Conservation (phyloP, 2,329 filamentous ascomycete species). For the Orbilia javanica region DNA sequence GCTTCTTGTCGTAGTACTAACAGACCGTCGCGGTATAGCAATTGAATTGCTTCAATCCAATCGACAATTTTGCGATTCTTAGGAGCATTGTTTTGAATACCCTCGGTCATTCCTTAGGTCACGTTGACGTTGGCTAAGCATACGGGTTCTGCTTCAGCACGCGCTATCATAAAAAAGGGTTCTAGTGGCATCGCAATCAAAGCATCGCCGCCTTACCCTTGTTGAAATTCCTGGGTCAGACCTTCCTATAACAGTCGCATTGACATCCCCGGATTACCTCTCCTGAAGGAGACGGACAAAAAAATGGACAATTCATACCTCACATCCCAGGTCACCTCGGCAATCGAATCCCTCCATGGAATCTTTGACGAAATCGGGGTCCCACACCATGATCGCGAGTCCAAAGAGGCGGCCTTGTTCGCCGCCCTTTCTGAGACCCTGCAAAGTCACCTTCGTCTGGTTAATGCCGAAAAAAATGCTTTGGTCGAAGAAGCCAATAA, state of each 20-base stretch:
- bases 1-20: conserved; percentile 5
- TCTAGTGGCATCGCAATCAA: conserved; percentile 2
- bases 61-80: background rate
- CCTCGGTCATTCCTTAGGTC: conserved; percentile 33
- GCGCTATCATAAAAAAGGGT: background rate
- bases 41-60: conserved; percentile 16
- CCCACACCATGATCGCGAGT: conserved; percentile 90
- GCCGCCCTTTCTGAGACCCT: conserved; percentile 90
- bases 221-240: background rate
- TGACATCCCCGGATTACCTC: conserved; percentile 32
- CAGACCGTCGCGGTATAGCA: background rate
- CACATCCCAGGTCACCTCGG: conserved; percentile 53
- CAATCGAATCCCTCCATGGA: conserved; percentile 74
- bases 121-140: conserved; percentile 44
- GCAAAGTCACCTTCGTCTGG: conserved; percentile 86
- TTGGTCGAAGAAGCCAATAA: conserved; percentile 90
- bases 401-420: conserved; percentile 91
- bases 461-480: conserved; percentile 89
- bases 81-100: background rate
- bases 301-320: conserved; percentile 57
- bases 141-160: conserved; percentile 14
- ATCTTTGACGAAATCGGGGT: conserved; percentile 98
- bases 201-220: conserved; percentile 4
- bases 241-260: conserved; percentile 2
- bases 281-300: conserved; percentile 26